Evolutionary conservation across 2,329 filamentous ascomycete species (phyloP).

Genomic region (Pseudogymnoascus sp.): DNA sequence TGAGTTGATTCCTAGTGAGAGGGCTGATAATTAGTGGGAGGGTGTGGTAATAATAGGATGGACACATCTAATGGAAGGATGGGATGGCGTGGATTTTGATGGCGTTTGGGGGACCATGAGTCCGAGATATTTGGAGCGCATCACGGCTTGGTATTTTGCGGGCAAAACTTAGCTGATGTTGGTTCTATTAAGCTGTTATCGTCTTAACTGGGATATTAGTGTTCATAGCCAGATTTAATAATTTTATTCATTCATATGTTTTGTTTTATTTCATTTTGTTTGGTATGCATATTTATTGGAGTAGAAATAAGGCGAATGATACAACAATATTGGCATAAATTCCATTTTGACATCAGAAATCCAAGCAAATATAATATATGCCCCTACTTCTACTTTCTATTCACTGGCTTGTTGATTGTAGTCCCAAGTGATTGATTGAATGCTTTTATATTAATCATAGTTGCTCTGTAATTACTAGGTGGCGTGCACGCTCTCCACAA

Average conservation of each 20-base stretch:
- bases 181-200: neutral
- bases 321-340: neutral
- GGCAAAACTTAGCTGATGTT: neutral
- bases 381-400: neutral
- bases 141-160: neutral
- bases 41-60: neutral
- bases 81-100: neutral
- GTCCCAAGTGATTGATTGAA: neutral
- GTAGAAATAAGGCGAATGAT: neutral
- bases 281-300: no score
- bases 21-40: neutral
- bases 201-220: neutral
- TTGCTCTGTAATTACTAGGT: neutral
- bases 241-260: neutral
- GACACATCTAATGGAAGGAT: neutral
- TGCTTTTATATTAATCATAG: neutral
- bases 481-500: neutral
- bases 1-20: conserved; percentile 56
- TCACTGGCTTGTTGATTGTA: neutral
- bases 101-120: neutral
- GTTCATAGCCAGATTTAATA: neutral
- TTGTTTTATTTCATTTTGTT: neutral
- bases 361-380: neutral
- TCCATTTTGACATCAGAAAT: neutral
- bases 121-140: neutral